Percentiles rank a stretch among this genome's conserved stretches.
Evolutionary conservation across 805 yeast species (phyloP).

Genomic region (Torulaspora quercuum): DNA sequence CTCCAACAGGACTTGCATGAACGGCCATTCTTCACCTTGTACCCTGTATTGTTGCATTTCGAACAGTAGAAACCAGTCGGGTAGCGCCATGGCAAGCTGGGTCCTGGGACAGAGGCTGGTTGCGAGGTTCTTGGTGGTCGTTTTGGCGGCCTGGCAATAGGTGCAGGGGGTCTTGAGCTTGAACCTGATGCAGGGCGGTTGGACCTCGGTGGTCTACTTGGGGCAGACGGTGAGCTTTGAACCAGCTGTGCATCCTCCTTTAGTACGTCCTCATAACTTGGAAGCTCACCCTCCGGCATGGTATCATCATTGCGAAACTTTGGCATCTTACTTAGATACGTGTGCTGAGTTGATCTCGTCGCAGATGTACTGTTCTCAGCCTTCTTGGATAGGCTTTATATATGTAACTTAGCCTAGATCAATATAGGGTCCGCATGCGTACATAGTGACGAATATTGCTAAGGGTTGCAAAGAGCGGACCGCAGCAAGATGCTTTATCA

Average conservation of each 20-base stretch:
- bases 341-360: too few relatives aligned
- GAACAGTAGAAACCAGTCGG: constrained; percentile 60
- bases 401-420: too few relatives aligned
- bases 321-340: constrained; percentile 1
- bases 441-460: too few relatives aligned
- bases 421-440: too few relatives aligned
- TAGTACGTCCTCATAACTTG: constrained; percentile 46
- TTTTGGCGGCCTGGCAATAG: constrained; percentile 9
- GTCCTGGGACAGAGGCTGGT: constrained; percentile 4
- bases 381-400: too few relatives aligned
- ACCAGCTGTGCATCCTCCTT: constrained; percentile 15
- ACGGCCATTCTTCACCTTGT: constrained; percentile 53
- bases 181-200: too few relatives aligned
- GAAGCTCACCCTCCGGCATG: constrained; percentile 33
- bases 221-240: constrained; percentile 6
- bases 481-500: too few relatives aligned
- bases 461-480: too few relatives aligned
- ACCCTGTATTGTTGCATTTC: constrained; percentile 75
- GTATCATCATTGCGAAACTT: constrained; percentile 1
- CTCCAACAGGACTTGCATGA: constrained; percentile 72
- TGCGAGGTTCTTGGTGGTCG: constrained; percentile 12
- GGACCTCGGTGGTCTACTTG: constrained; percentile 15
- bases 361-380: too few relatives aligned
- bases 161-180: constrained; percentile 18
- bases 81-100: constrained; percentile 57